These are phyloP conservation scores for Fusarium concolor DNA, from an alignment of 2,329 filamentous ascomycete genomes.

Conservation along the genomic window DNA sequence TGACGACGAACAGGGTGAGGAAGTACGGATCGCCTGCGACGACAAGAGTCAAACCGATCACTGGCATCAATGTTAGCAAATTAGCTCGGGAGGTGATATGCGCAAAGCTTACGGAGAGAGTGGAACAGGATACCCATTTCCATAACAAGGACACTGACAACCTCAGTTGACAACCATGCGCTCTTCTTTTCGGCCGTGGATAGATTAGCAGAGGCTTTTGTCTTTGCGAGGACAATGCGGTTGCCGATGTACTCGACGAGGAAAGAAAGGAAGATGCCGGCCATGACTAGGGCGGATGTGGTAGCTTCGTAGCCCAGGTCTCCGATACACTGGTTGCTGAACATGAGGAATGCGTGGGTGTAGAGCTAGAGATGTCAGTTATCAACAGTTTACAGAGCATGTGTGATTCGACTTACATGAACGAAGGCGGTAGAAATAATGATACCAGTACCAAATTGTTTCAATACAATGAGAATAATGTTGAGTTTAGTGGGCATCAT, in stretches of 20 bases:
- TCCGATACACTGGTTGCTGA: constrained; percentile 75
- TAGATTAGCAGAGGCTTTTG: constrained; percentile 44
- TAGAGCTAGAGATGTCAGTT: constrained; percentile 64
- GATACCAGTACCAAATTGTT: constrained; percentile 80
- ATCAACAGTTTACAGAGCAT: background rate
- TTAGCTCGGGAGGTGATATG: background rate
- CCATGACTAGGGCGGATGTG: constrained; percentile 78
- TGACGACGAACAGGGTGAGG: constrained; percentile 71
- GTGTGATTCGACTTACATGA: constrained; percentile 60
- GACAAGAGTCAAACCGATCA: constrained; percentile 73
- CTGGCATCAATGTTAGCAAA: constrained; percentile 49
- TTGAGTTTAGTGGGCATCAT: constrained; percentile 64
- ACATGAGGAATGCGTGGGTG: constrained; percentile 80
- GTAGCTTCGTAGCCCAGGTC: constrained; percentile 75
- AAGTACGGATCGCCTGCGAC: constrained; percentile 68
- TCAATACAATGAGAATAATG: constrained; percentile 70
- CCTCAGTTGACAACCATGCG: constrained; percentile 55
- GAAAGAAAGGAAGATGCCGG: constrained; percentile 78
- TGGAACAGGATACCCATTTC: constrained; percentile 82
- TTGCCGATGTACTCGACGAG: constrained; percentile 75
- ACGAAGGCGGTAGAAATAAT: constrained; percentile 79
- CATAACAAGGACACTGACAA: constrained; percentile 74
- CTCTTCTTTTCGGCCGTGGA: constrained; percentile 42
- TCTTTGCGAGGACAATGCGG: constrained; percentile 62
- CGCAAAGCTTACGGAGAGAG: constrained; percentile 66